These are phyloP conservation scores for Penicillium sp. DNA, from an alignment of 2,329 filamentous ascomycete genomes.

Conservation along the genomic window DNA sequence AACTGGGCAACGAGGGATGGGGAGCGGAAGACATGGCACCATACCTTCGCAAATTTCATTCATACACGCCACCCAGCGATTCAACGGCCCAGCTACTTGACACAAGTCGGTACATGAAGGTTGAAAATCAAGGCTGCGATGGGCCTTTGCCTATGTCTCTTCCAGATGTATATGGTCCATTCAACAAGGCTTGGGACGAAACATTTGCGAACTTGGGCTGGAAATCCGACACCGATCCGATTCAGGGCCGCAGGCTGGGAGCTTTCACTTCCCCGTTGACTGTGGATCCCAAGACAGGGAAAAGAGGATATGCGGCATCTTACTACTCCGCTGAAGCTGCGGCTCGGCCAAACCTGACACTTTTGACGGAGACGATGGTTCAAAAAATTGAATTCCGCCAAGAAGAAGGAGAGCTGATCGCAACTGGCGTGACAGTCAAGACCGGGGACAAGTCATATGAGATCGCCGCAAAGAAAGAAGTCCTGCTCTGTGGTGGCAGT, in stretches of 20 bases:
- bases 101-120: conserved; percentile 19
- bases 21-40: conserved; percentile 48
- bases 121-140: conserved; percentile 15
- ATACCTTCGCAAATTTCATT: conserved; percentile 52
- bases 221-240: conserved; percentile 30
- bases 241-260: conserved; percentile 42
- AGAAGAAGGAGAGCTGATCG: conserved; percentile 19
- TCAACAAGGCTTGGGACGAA: conserved; percentile 28
- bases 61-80: conserved; percentile 30
- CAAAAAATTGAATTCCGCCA: conserved; percentile 48
- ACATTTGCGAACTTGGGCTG: conserved; percentile 23
- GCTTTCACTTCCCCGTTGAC: conserved; percentile 41
- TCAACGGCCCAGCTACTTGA: conserved; percentile 11
- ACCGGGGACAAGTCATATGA: conserved; percentile 18
- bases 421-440: conserved; percentile 21
- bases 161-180: conserved; percentile 35
- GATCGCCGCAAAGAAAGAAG: conserved; percentile 48
- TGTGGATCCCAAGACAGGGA: conserved; percentile 33
- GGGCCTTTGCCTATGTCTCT: conserved; percentile 24
- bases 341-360: conserved; percentile 47
- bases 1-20: conserved; percentile 50
- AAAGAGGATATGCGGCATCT: conserved; percentile 43
- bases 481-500: conserved; percentile 62
- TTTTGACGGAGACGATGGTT: conserved; percentile 52
- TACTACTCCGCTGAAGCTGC: conserved; percentile 46